Base-by-base conservation (phyloP, 2,329 filamentous ascomycete genomes). In the Claviceps sp. region DNA sequence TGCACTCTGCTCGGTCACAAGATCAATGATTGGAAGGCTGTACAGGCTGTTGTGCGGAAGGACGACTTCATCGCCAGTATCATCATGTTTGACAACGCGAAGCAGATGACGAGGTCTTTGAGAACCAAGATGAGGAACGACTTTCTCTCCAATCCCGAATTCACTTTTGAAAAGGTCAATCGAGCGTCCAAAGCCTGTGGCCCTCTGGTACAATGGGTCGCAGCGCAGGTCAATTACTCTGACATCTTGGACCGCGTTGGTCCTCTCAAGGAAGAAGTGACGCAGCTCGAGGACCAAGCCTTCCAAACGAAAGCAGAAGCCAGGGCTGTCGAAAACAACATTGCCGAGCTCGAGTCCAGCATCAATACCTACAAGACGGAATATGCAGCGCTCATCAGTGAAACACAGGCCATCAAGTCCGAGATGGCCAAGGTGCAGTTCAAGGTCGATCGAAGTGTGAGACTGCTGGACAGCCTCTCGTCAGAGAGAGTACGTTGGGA, bases 11-110 rank as follows among this genome's bases (percentile, higher is more conserved):
- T 98, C 51, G 91, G 91, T 14, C 89, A 97, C 71, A 93, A 86
- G 67, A 84, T 89, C 55, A 80, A 84, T 54, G 88, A 87, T 64
- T 98, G 93, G 93, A 95, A 90, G 73, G 83, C 81, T 13, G 89
- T 97, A 55, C 87, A 94, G 66, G 84, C 79, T 50, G 86, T 97
- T 56, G 82, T 98, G 54, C 87, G 91, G 61, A 82, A 82, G 53
- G 93, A 97, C 62, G 91, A 97, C 64, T 98, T 98, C 70, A 97
- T 98, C 68, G 87, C 89, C 48, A 96, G 88, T 70, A 98, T 98
- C 62, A 87, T 97, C 67, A 89, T 89, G 67, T 98, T 96, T 64
- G 87, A 96, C 73, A 98, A 96, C 63, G 90, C 93, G 68, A 84
- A 77, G 65, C 85, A 93, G 68, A 97, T 98, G 91, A 98, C 91